Base-by-base conservation (phyloP, 2,329 filamentous ascomycete genomes). In the Epichloe sibirici region DNA sequence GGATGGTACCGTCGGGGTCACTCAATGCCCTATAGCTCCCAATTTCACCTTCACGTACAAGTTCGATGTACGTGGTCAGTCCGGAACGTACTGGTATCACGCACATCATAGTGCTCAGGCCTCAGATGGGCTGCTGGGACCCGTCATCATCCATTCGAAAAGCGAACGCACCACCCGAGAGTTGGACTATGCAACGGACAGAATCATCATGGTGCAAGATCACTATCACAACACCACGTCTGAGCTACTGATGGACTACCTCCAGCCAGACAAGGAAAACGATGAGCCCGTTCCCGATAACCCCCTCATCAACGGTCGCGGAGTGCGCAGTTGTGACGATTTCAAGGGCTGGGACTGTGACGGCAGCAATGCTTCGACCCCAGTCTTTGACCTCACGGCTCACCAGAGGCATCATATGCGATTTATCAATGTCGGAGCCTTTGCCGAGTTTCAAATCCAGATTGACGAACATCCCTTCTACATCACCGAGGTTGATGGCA, bases 371-470 rank as follows among this genome's bases (percentile, higher is more conserved):
- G 62, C 66, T 0, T 58, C 61, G 0, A 58, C 71, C 1, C 71
- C 76, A 0, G 65, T 62, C 1, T 62, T 81, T 6, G 66, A 73
- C 21, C 65, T 82, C 4, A 62, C 73, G n/a, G 71, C 75, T 2
- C 75, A 77, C 2, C 74, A 76, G 48, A 75, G 73, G 1, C 86
- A 89, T 58, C 76, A 83, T 44, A 68, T 89, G 48, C 78, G 85
- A 13, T 74, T 89, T 57, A 72, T 86, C 56, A 88, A 89, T 56
- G 77, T 83, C 8, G 85, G 82, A 11, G 83, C 81, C 0, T 86
- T 87, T 61, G 83, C 83, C 2, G 81, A 82, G 61, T 85, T 88
- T 56, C 84, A 88, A 61, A 74, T 89, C 31, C 81, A 80, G 61
- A 73, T 88, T 45, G 85, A 89, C 57, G 77, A 79, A 48, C 85